Percentiles rank a stretch among this genome's conserved stretches.
Evolutionary conservation across 2,329 filamentous ascomycete species (phyloP).

Genomic region (Aspergillus chevalieri): DNA sequence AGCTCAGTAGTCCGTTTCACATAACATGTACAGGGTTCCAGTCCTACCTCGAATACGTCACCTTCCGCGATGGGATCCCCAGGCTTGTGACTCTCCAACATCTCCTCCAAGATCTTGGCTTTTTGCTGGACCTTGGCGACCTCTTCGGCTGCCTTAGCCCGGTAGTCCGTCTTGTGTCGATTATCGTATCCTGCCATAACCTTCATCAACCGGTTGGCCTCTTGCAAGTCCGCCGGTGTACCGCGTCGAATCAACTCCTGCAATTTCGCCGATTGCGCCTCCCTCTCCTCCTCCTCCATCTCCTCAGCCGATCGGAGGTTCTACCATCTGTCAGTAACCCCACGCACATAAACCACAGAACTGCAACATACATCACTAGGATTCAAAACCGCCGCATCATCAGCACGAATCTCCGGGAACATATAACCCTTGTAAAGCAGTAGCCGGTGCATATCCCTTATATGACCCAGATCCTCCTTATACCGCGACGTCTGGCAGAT

Average conservation of each 20-base stretch:
- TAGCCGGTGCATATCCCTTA: constrained; percentile 93
- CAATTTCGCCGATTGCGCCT: constrained; percentile 94
- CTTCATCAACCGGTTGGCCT: constrained; percentile 97
- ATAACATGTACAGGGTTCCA: background rate
- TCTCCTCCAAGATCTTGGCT: constrained; percentile 83
- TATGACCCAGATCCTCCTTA: constrained; percentile 93
- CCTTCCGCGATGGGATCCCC: constrained; percentile 71
- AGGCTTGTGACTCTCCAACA: constrained; percentile 73
- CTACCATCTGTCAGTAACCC: constrained; percentile 43
- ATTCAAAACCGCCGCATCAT: constrained; percentile 94
- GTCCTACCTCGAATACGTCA: constrained; percentile 59
- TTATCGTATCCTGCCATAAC: constrained; percentile 98
- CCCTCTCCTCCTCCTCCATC: constrained; percentile 94
- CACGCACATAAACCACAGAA: background rate
- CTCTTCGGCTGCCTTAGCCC: constrained; percentile 94
- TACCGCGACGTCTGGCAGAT: constrained; percentile 98
- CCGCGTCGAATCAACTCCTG: constrained; percentile 93
- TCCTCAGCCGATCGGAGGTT: constrained; percentile 94
- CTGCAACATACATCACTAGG: constrained; percentile 75
- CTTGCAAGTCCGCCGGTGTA: constrained; percentile 85
- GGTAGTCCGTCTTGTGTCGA: constrained; percentile 91
- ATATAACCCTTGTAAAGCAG: constrained; percentile 95
- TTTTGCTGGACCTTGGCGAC: constrained; percentile 94
- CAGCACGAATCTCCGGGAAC: constrained; percentile 84
- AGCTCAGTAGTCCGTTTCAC: constrained; percentile 2